These are phyloP conservation scores for Hyaloscypha hepaticicola DNA, from an alignment of 495 filamentous ascomycete genomes.

Conservation along the genomic window DNA sequence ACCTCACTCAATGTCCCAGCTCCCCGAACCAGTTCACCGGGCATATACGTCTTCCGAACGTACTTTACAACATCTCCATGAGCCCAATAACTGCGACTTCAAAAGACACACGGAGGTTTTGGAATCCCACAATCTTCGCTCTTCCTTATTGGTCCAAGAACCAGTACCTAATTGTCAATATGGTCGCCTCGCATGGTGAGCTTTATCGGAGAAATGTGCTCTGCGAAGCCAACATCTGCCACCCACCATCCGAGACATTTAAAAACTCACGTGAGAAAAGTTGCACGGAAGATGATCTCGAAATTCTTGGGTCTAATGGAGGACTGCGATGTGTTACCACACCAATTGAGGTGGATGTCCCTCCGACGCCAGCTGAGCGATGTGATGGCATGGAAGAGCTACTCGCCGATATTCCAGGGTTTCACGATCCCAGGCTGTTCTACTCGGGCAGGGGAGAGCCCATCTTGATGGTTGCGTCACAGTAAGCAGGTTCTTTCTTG, in stretches of 20 bases:
- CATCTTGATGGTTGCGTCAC: conserved; percentile 41
- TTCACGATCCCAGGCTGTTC: conserved; percentile 43
- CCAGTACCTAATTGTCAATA: conserved; percentile 39
- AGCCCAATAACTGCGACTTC: conserved; percentile 23
- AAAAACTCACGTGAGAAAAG: conserved; percentile 29
- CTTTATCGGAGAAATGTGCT: conserved; percentile 39
- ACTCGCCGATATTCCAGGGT: conserved; percentile 41
- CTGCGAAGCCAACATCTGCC: conserved; percentile 42
- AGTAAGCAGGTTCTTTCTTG: conserved; percentile 25
- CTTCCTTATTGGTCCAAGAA: conserved; percentile 41
- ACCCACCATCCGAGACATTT: conserved; percentile 21
- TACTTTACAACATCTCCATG: conserved; percentile 40
- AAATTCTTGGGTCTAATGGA: conserved; percentile 32
- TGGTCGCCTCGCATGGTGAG: conserved; percentile 39
- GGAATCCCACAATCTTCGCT: conserved; percentile 43
- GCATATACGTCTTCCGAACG: conserved; percentile 36
- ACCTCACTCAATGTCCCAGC: conserved; percentile 23
- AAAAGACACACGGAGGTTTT: conserved; percentile 35
- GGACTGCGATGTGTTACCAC: conserved; percentile 37
- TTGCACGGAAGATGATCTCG: conserved; percentile 38
- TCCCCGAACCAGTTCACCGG: conserved; percentile 35
- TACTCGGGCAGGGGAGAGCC: conserved; percentile 43
- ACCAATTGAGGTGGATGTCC: conserved; percentile 37
- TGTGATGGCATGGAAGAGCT: conserved; percentile 36
- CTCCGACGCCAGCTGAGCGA: conserved; percentile 41